These are phyloP conservation scores for Datura wrightii DNA, from an alignment of 257 asterid genomes.

Conservation along the genomic window DNA sequence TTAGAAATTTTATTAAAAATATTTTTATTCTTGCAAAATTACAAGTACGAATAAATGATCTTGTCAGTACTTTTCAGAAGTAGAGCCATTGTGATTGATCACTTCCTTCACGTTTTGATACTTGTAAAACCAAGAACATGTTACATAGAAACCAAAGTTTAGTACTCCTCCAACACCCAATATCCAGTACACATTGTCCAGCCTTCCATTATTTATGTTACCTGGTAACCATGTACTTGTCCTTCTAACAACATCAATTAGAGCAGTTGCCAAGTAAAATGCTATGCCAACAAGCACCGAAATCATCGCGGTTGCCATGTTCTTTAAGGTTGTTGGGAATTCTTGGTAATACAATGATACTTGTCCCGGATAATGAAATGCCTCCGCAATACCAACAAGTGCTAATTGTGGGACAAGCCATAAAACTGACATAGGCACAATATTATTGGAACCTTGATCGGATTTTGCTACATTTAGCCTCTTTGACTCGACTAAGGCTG, in stretches of 20 bases:
- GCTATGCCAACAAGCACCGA: constrained; percentile 53
- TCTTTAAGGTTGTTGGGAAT: constrained; percentile 58
- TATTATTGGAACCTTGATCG: neutral
- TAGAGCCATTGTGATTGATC: neutral
- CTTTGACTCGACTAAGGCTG: constrained; percentile 62
- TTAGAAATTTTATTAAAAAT: no score
- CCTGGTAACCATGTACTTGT: constrained; percentile 40
- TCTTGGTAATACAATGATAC: constrained; percentile 64
- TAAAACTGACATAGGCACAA: constrained; percentile 50
- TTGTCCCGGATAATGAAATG: constrained; percentile 65
- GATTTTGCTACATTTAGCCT: constrained; percentile 45
- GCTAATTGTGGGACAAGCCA: constrained; percentile 59
- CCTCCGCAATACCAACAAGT: constrained; percentile 60
- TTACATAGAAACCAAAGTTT: constrained; percentile 35
- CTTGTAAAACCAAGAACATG: constrained; percentile 29
- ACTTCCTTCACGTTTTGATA: constrained; percentile 27
- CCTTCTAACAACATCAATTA: constrained; percentile 30
- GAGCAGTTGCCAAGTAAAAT: constrained; percentile 31
- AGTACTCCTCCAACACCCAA: constrained; percentile 3
- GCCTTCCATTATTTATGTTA: constrained; percentile 39
- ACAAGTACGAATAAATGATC: no score
- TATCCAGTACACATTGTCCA: constrained; percentile 44
- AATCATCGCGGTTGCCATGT: constrained; percentile 59
- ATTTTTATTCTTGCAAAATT: no score
- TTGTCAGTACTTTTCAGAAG: neutral